Conservation (phyloP, 192 early-diverging fungal species). For the Umbelopsis sp. region DNA sequence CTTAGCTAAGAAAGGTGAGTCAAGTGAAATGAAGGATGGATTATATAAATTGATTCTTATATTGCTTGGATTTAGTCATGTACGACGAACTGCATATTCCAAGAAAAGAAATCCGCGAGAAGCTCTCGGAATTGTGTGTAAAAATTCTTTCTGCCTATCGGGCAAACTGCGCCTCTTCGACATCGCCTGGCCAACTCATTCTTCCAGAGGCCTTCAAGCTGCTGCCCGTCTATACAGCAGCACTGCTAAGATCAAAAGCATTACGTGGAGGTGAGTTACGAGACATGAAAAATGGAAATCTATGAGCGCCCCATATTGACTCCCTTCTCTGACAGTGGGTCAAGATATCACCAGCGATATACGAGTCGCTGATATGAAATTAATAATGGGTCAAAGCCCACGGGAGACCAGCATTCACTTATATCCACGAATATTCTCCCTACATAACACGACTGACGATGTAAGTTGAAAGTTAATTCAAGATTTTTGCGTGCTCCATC, state of each 20-base stretch:
- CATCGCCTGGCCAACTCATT: slow-evolving; percentile 94
- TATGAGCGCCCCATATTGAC: background rate
- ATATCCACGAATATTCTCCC: slow-evolving; percentile 76
- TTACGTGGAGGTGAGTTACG: slow-evolving; percentile 68
- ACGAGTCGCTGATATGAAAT: slow-evolving; percentile 80
- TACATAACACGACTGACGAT: slow-evolving; percentile 63
- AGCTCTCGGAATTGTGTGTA: slow-evolving; percentile 85
- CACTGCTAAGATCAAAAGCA: slow-evolving; percentile 81
- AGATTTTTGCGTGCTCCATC: background rate
- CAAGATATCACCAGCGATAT: slow-evolving; percentile 75
- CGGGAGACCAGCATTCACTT: slow-evolving; percentile 71
- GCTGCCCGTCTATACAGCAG: slow-evolving; percentile 84
- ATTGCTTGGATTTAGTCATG: slow-evolving; percentile 21
- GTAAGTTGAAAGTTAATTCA: slow-evolving; percentile 25
- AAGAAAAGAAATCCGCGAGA: slow-evolving; percentile 72
- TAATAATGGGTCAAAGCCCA: slow-evolving; percentile 78
- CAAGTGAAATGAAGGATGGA: background rate
- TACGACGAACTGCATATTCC: slow-evolving; percentile 35
- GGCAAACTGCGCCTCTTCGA: slow-evolving; percentile 88
- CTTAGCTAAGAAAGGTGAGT: slow-evolving; percentile 76
- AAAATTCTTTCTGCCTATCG: slow-evolving; percentile 91
- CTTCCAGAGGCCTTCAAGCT: slow-evolving; percentile 96
- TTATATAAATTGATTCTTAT: background rate
- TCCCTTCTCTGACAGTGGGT: slow-evolving; percentile 24
- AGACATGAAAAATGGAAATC: background rate